Conservation (phyloP, 495 filamentous ascomycete genomes). For the Penicillium waksmanii region DNA sequence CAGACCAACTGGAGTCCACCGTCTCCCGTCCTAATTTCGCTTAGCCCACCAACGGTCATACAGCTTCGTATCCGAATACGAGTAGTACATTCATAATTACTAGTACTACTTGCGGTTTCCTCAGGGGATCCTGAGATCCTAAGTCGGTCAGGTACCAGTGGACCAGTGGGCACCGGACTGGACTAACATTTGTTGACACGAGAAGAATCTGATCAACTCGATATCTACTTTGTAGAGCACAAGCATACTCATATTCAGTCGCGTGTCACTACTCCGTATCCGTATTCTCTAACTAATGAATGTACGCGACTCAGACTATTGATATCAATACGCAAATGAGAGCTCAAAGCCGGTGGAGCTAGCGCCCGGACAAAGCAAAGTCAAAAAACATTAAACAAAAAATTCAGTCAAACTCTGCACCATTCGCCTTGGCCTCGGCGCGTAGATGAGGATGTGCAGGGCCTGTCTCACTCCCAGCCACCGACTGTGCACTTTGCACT, state of each 20-base stretch:
- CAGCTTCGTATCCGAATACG: conserved; percentile 17
- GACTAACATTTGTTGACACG: too few species aligned
- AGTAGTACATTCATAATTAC: too few species aligned
- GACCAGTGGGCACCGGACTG: too few species aligned
- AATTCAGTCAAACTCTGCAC: conserved; percentile 10
- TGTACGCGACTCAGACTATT: too few species aligned
- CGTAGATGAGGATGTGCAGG: conserved; percentile 28
- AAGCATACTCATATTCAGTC: too few species aligned
- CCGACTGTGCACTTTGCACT: not conserved
- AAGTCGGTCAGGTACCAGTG: too few species aligned
- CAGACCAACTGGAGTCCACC: conserved; percentile 33
- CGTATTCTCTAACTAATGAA: too few species aligned
- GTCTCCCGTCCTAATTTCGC: conserved; percentile 43
- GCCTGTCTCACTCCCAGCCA: conserved; percentile 18
- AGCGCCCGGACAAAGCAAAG: conserved; percentile 1
- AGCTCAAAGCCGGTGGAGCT: conserved; percentile 7
- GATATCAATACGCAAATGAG: not conserved
- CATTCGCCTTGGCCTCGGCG: conserved; percentile 7
- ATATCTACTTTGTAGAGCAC: too few species aligned
- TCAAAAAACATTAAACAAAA: conserved; percentile 7
- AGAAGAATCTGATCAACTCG: too few species aligned
- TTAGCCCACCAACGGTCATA: conserved; percentile 32
- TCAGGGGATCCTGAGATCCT: too few species aligned
- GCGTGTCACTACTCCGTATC: too few species aligned
- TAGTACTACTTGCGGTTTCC: not conserved